Percentiles rank a stretch among this genome's conserved stretches.
These are phyloP conservation scores for Aspergillus quadrilineatus DNA, from an alignment of 2,329 filamentous ascomycete genomes.

Conservation along the genomic window DNA sequence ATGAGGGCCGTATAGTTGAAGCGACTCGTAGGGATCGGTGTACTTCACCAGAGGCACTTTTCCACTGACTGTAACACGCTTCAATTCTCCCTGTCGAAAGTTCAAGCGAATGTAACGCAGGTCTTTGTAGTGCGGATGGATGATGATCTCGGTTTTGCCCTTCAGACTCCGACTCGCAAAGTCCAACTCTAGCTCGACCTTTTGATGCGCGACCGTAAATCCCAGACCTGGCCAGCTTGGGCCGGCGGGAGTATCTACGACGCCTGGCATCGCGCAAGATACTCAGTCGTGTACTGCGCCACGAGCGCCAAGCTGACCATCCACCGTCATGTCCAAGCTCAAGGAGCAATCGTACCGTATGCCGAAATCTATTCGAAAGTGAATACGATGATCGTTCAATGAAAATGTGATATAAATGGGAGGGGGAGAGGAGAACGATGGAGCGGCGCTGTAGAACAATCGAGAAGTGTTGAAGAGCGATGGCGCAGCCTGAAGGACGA, in stretches of 20 bases:
- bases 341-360: conserved; percentile 14
- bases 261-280: conserved; percentile 40
- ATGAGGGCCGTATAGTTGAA: conserved; percentile 58
- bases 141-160: conserved; percentile 77
- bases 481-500: background rate
- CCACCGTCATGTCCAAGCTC: conserved; percentile 41
- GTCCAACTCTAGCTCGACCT: conserved; percentile 85
- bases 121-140: conserved; percentile 63
- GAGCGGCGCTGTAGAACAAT: background rate
- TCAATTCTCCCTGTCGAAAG: conserved; percentile 62
- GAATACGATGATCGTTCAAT: background rate
- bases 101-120: conserved; percentile 59
- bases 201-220: conserved; percentile 73
- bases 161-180: conserved; percentile 72
- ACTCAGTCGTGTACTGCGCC: conserved; percentile 40
- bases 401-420: background rate
- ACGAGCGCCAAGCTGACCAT: conserved; percentile 36
- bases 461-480: background rate
- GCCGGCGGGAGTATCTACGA: conserved; percentile 36
- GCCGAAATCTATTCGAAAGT: background rate
- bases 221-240: conserved; percentile 36
- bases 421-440: background rate
- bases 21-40: conserved; percentile 46
- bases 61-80: conserved; percentile 49
- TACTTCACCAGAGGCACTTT: conserved; percentile 42